A percentile compares a stretch with the other conserved stretches of the same genome.
Conservation (phyloP, 164 flowering plant species). For the Dillenia suffruticosa region DNA sequence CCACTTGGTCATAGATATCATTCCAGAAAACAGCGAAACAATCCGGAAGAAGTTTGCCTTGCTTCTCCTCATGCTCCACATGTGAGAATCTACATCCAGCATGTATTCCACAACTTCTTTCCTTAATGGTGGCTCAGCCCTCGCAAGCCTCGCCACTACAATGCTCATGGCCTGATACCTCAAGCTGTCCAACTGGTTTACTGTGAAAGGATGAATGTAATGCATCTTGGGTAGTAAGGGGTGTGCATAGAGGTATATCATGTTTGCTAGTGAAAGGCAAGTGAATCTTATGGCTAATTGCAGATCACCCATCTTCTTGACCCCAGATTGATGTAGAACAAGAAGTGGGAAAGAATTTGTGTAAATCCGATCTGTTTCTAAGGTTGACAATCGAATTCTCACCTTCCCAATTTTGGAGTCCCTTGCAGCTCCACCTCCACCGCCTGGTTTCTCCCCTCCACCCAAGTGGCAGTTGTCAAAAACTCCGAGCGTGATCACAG, state of each 20-base stretch:
- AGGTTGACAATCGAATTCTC: constrained; percentile 58
- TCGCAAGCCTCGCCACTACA: constrained; percentile 51
- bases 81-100: constrained; percentile 78
- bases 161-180: constrained; percentile 67
- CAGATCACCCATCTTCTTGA: constrained; percentile 68
- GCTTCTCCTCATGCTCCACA: constrained; percentile 75
- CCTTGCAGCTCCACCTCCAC: constrained; percentile 19
- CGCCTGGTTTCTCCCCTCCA: constrained; percentile 23
- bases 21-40: constrained; percentile 51
- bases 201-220: constrained; percentile 67
- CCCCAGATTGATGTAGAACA: constrained; percentile 45
- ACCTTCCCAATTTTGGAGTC: constrained; percentile 72
- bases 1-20: constrained; percentile 53
- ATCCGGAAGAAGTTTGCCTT: constrained; percentile 78
- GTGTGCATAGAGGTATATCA: constrained; percentile 51
- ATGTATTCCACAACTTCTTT: constrained; percentile 71
- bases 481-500: constrained; percentile 71
- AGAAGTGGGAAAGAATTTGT: constrained; percentile 57
- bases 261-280: constrained; percentile 47
- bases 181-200: constrained; percentile 56
- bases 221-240: constrained; percentile 75
- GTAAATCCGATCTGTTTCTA: constrained; percentile 52
- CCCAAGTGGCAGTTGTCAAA: constrained; percentile 72
- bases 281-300: constrained; percentile 65
- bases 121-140: constrained; percentile 62